Conservation (phyloP, 2,329 filamentous ascomycete species). For the Penicillium sp. region DNA sequence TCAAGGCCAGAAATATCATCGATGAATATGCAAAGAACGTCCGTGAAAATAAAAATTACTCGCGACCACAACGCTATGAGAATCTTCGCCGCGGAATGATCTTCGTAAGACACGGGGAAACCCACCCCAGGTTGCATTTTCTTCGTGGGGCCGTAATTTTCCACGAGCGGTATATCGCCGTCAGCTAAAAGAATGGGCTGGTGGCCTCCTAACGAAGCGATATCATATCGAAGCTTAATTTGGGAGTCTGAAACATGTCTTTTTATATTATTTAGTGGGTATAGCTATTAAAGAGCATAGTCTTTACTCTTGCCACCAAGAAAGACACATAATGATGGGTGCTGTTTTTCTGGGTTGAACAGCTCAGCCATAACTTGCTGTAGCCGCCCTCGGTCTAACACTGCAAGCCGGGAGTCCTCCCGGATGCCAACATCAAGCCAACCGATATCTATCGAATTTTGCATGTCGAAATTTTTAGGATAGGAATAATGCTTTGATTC, state of each 20-base stretch:
- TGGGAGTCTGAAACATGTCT: conserved; percentile 4
- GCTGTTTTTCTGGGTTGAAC: neutral
- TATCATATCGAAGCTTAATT: conserved; percentile 9
- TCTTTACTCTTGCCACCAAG: conserved; percentile 6
- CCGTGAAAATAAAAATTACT: conserved; percentile 24
- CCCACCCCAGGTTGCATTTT: neutral
- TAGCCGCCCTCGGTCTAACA: conserved; percentile 7
- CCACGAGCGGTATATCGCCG: neutral
- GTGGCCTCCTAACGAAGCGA: neutral
- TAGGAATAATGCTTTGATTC: neutral
- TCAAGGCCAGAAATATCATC: conserved; percentile 10
- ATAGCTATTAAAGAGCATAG: conserved; percentile 8
- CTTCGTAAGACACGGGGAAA: neutral
- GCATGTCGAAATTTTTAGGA: neutral
- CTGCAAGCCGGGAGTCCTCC: conserved; percentile 5
- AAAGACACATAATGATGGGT: conserved; percentile 12
- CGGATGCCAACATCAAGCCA: conserved; percentile 12
- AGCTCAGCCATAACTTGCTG: conserved; percentile 2
- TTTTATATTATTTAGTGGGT: conserved; percentile 15
- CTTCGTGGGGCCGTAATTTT: neutral
- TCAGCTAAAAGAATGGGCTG: conserved; percentile 2
- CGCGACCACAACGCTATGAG: conserved; percentile 6
- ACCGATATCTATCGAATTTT: conserved; percentile 11
- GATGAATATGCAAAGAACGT: conserved; percentile 25
- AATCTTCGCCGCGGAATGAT: neutral